Conservation (phyloP, 176 grass and related monocot genomes). For the Chrysopogon serrulatus region DNA sequence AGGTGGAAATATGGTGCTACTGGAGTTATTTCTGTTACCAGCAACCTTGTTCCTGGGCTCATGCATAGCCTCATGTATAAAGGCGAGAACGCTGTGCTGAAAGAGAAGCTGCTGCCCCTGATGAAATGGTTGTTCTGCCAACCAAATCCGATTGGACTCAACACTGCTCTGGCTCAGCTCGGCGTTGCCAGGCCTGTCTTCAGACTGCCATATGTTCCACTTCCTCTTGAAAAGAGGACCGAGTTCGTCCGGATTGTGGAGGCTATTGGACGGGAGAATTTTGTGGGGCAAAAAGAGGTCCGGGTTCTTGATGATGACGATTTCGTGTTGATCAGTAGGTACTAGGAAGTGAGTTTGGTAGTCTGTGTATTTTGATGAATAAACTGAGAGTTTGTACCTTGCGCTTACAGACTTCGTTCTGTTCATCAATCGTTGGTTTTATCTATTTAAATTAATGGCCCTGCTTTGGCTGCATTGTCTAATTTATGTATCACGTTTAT, state of each 20-base stretch:
- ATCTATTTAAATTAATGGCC: not conserved
- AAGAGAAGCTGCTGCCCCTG: slow-evolving; percentile 61
- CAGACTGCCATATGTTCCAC: slow-evolving; percentile 75
- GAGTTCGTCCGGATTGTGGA: slow-evolving; percentile 77
- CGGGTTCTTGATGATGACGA: slow-evolving; percentile 69
- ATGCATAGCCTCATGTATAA: slow-evolving; percentile 64
- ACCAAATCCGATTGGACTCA: slow-evolving; percentile 75
- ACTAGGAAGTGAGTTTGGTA: slow-evolving; percentile 15
- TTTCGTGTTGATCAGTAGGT: slow-evolving; percentile 71
- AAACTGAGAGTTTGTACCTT: not conserved
- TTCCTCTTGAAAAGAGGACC: slow-evolving; percentile 53
- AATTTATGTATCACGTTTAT: not conserved
- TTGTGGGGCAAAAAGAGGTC: slow-evolving; percentile 63
- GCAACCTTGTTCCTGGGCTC: slow-evolving; percentile 79
- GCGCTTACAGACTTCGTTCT: not conserved
- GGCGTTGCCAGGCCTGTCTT: slow-evolving; percentile 65
- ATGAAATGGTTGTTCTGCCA: slow-evolving; percentile 81
- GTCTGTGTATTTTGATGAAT: not conserved
- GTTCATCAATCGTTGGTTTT: not conserved
- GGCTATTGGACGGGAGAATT: slow-evolving; percentile 59
- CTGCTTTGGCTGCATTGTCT: not conserved
- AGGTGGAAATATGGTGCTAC: slow-evolving; percentile 65
- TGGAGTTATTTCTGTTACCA: slow-evolving; percentile 74
- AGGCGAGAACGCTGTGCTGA: slow-evolving; percentile 46
- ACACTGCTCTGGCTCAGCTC: slow-evolving; percentile 85